Evolutionary conservation across 148 eudicot species (phyloP), one percentile per base, ranked within the genome.

Genomic region (Camellia lanceoleosa): DNA sequence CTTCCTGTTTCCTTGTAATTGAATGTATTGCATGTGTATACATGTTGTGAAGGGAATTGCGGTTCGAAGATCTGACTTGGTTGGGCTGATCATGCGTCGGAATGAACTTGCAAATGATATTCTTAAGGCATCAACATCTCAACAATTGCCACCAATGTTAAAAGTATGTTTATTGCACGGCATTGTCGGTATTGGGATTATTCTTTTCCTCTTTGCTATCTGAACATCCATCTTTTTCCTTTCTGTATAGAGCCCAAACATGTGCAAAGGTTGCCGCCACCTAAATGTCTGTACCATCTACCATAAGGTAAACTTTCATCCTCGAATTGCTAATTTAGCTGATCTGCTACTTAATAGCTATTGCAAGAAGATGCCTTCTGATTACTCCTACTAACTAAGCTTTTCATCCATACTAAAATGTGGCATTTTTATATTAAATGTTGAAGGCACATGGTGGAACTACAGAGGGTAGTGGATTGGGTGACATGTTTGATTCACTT

Each of bases 11-110:
- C 13, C 47, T 18, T 42, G 65, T 66, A 71, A 63, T 68, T 71
- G 47, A 47, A 55, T 43, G 63, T 54, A 23, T 58, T 74, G 30
- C 78, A 80, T 83, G 44, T 71, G 74, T 81, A 52, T 78, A 11
- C 67, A 55, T 30, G 3, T 79, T 82, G 78, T 80, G 69, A 77
- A 96, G 98, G 98, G 95, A 81, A 65, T 88, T 47, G 63, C 79
- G 70, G 94, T 90, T 19, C 85, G 83, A 80, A 89, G 99, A 85
- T 88, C 98, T 76, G 93, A 97, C 87, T 85, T 97, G 87, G 85
- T 94, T 79, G 97, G 99, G 85, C 87, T 97, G 70, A 91, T 97
- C 73, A 92, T 97, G 92, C 98, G 99, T 56, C 98, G 99, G 67
- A 97, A 97, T 89, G 98, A 94, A 80, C 91, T 97, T 80, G 97